Evolutionary conservation across 1,284 basidiomycete genomes (phyloP), one percentile per base, ranked within the genome.

Genomic region (Ganoderma multipileum): DNA sequence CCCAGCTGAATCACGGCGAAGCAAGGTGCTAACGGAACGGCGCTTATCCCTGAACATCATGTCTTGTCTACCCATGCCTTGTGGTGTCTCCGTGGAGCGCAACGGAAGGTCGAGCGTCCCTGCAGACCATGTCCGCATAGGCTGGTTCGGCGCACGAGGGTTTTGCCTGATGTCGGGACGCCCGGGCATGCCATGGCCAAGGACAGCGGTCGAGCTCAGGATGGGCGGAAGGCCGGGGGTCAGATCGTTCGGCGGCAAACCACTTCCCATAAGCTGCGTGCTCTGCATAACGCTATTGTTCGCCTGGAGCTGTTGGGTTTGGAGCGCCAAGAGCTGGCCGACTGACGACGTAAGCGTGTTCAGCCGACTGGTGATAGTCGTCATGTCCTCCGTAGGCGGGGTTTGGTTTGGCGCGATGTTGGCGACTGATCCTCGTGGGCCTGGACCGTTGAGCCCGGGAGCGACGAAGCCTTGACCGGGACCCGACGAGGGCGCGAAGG

Each of bases 271-370:
- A 54, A 87, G 77, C 60, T 85, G 84, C 26, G 64, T 61, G 58
- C 65, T 72, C 60, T 74, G 73, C 16, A 80, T 73, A 18, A 60
- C 58, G 23, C 12, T 60, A 39, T 81, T 83, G 44, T 81, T 75
- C 65, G 79, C 78, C 68, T 88, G 87, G 47, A 89, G 84, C 66
- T 91, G 89, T 71, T 93, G 91, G 2, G 90, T 92, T 77, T 94
- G 92, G 42, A 94, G 79, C 12, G 90, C 90, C 23, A 94, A 85
- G 26, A 96, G 84, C 79, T 96, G 95, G 23, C 94, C 92, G 60
- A 96, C 94, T n/a, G 93, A 94, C 0, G 91, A 90, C 36, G 94
- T 95, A 71, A 96, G 83, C 16, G 91, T 93, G 73, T 91, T 91
- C 65, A 96, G 83, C 63, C 94, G 89, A 76, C 93, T 92, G 11